Base-by-base conservation (phyloP, 768 basidiomycete genomes). In the Tricholoma sp. region DNA sequence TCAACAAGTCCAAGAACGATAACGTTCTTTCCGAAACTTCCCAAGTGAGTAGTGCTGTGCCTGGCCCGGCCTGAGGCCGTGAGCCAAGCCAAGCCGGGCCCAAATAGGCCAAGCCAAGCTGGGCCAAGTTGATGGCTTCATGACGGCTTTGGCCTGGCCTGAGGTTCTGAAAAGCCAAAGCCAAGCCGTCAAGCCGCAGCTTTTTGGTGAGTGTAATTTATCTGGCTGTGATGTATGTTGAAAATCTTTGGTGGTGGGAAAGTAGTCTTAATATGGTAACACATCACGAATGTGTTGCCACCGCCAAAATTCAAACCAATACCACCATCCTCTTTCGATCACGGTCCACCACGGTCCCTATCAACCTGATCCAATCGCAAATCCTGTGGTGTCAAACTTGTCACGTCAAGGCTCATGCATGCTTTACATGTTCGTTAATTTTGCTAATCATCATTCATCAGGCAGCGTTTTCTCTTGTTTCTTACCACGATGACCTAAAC, bases 91-190 rank as follows among this genome's bases (percentile, higher is more conserved):
- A 29, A 50, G 50, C 50, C 24, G 11, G 34, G 50, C 50, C 50
- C 47, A 50, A 50, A 50, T 19, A 50, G 47, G 50, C 50, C 50
- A 50, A 21, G 50, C 49, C 24, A 29, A 50, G 50, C 50, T 21
- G 11, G 34, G 50, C 50, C 50, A 29, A 31, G 19, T 19, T 31
- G 50, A 50, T 8, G 11, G 50, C 50, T 50, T 16, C 50, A 50
- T 29, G 34, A 21, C 5, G 22, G 49, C 49, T 50, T 50, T 50
- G 49, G 49, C 49, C 49, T 50, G 50, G 24, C 50, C 50, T 50
- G 34, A 22, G 22, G 50, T 50, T 29, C 50, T 50, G 50, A 35
- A 50, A 50, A 50, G 50, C 50, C 50, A 50, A 50, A 50, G 50
- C 50, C 50, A 50, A 21, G 24, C 50, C 50, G 11, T 50, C 50